Percentiles rank a stretch among this genome's conserved stretches.
Evolutionary conservation across 805 yeast genomes (phyloP).

Genomic region (Candida sonorensis): DNA sequence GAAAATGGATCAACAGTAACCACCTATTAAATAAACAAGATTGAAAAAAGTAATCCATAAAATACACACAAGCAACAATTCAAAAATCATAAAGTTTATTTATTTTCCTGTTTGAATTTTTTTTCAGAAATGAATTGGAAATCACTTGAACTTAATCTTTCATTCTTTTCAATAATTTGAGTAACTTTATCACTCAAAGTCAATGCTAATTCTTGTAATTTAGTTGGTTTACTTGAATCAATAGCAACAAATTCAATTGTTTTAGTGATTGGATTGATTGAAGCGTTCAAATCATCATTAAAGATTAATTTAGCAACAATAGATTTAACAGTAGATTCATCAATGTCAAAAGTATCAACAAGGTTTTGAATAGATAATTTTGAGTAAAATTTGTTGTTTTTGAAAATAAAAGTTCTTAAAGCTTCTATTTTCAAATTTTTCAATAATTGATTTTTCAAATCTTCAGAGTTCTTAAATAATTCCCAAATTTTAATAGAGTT

Average conservation of each 20-base stretch:
- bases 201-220: constrained; percentile 81
- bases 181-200: constrained; percentile 76
- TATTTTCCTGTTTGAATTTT: too few relatives aligned
- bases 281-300: constrained; percentile 70
- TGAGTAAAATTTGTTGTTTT: constrained; percentile 69
- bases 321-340: constrained; percentile 47
- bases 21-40: too few relatives aligned
- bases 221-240: constrained; percentile 58
- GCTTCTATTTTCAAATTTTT: constrained; percentile 84
- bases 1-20: too few relatives aligned
- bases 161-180: constrained; percentile 76
- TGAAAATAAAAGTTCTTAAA: constrained; percentile 85
- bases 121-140: constrained; percentile 36
- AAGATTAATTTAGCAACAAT: constrained; percentile 71
- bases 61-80: too few relatives aligned
- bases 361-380: constrained; percentile 66
- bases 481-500: constrained; percentile 81
- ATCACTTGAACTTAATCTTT: constrained; percentile 74
- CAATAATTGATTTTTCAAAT: constrained; percentile 63
- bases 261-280: constrained; percentile 58
- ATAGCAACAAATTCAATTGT: constrained; percentile 66
- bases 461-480: constrained; percentile 62
- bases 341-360: constrained; percentile 59
- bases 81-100: too few relatives aligned
- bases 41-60: too few relatives aligned